A percentile compares a stretch with the other conserved stretches of the same genome.
phyloP scores from a whole-genome alignment of 2,329 filamentous ascomycete species.

The Xylaria hypoxylon region DNA sequence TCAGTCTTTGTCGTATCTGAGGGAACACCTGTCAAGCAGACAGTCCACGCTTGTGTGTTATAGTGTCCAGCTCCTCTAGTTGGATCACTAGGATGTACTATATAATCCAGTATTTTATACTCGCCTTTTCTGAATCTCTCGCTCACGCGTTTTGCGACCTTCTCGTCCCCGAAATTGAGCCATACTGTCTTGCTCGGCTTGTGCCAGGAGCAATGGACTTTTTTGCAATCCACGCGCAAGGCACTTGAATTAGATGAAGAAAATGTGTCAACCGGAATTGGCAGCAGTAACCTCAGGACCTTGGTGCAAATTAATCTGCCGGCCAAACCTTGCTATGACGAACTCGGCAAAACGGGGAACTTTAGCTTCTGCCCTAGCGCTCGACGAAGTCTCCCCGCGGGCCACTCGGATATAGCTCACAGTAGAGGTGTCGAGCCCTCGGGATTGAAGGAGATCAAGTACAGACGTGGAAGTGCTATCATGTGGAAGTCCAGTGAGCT shows the following conservation, averaged over 20 bases:
- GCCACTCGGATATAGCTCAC: constrained; percentile 37
- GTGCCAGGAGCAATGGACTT: constrained; percentile 55
- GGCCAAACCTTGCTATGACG: constrained; percentile 33
- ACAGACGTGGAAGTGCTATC: constrained; percentile 41
- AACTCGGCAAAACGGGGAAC: constrained; percentile 48
- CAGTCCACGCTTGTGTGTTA: constrained; percentile 40
- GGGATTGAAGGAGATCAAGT: constrained; percentile 37
- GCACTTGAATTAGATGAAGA: constrained; percentile 45
- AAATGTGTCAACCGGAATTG: constrained; percentile 19
- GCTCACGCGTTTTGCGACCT: constrained; percentile 40
- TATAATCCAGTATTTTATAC: constrained; percentile 43
- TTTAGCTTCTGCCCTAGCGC: constrained; percentile 45
- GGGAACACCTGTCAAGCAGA: constrained; percentile 46
- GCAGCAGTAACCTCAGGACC: neutral
- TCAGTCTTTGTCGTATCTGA: constrained; percentile 35
- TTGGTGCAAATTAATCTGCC: neutral
- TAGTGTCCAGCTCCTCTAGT: neutral
- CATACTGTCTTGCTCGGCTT: constrained; percentile 46
- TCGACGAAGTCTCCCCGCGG: constrained; percentile 11
- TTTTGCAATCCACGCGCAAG: constrained; percentile 52
- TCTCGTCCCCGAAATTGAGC: constrained; percentile 47
- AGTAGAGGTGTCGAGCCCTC: constrained; percentile 28
- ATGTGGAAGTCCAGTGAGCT: constrained; percentile 48
- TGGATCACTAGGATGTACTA: constrained; percentile 33
- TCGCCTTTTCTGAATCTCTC: constrained; percentile 40